A percentile compares a stretch with the other conserved stretches of the same genome.
Evolutionary conservation across 306 rosid genomes (phyloP).

Genomic region (Clitoria ternatea): DNA sequence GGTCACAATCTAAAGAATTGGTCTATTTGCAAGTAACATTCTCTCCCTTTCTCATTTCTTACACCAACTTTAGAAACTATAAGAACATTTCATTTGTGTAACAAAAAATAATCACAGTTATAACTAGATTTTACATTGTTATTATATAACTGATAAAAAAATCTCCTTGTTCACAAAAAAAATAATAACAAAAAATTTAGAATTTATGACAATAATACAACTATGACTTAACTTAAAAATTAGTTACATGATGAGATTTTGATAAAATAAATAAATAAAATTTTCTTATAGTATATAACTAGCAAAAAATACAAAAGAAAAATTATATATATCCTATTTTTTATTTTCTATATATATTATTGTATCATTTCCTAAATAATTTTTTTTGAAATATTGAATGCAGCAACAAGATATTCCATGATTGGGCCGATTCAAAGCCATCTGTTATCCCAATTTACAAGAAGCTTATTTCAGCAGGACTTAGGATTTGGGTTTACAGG

Average conservation of each 20-base stretch:
- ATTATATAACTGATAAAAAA: too few species aligned
- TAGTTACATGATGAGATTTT: too few species aligned
- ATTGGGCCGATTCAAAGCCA: conserved; percentile 65
- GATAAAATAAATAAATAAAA: too few species aligned
- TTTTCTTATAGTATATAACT: too few species aligned
- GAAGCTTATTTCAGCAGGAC: conserved; percentile 71
- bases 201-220: too few species aligned
- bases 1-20: conserved; percentile 71
- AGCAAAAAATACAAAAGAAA: too few species aligned
- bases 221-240: too few species aligned
- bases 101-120: too few species aligned
- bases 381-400: background rate
- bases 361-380: background rate
- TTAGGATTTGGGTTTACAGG: conserved; percentile 92
- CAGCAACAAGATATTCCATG: conserved; percentile 47
- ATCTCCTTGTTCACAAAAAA: too few species aligned
- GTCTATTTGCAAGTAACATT: conserved; percentile 82
- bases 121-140: too few species aligned
- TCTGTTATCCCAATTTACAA: conserved; percentile 79
- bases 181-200: too few species aligned
- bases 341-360: background rate
- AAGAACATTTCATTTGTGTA: too few species aligned
- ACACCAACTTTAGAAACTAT: background rate
- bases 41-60: background rate
- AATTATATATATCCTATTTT: background rate